Evolutionary conservation across 1,139 yeast species (phyloP).

Genomic region (Kodamaea anthophila): DNA sequence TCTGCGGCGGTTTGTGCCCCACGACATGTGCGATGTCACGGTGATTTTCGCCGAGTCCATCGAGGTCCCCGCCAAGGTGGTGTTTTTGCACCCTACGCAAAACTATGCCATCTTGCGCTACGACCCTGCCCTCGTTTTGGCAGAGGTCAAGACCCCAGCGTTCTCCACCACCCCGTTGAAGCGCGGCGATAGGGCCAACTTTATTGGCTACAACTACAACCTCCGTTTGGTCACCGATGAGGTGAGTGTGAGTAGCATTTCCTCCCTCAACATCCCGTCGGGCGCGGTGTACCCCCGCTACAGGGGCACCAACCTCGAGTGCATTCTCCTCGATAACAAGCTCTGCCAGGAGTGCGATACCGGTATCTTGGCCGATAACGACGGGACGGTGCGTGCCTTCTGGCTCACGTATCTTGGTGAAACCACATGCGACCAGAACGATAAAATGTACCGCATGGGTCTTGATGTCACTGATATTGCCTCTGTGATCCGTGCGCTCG

Average conservation of each 20-base stretch:
- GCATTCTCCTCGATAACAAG: constrained; percentile 68
- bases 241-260: constrained; percentile 69
- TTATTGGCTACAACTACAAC: constrained; percentile 74
- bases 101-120: constrained; percentile 81
- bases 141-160: constrained; percentile 52
- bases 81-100: constrained; percentile 81
- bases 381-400: constrained; percentile 75
- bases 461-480: constrained; percentile 63
- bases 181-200: constrained; percentile 70
- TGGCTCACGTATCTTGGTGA: constrained; percentile 86
- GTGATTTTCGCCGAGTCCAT: constrained; percentile 83
- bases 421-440: constrained; percentile 39
- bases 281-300: constrained; percentile 69
- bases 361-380: constrained; percentile 72
- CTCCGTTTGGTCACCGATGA: constrained; percentile 69
- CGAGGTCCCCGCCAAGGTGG: constrained; percentile 73
- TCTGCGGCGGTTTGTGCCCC: constrained; percentile 76
- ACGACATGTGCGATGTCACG: constrained; percentile 73
- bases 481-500: constrained; percentile 51
- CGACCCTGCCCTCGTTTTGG: constrained; percentile 56
- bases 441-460: constrained; percentile 72
- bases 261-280: constrained; percentile 69
- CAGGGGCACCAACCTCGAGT: constrained; percentile 79
- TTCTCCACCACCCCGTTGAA: constrained; percentile 53
- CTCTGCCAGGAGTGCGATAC: constrained; percentile 70